Base-by-base conservation (phyloP, 805 yeast genomes). In the Ogataea pilisensis region DNA sequence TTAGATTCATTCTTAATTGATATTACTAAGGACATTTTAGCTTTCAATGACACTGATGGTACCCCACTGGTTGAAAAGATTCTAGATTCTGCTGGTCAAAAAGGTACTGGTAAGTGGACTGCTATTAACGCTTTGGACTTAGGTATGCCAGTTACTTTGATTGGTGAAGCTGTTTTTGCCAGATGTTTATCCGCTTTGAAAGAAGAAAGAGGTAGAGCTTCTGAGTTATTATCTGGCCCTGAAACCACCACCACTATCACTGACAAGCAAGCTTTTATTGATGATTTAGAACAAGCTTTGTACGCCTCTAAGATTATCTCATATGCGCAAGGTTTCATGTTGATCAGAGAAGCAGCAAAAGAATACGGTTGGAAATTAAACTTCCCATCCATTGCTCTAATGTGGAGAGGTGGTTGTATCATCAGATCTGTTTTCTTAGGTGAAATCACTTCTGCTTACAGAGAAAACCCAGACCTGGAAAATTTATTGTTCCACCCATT, bases 361-460 rank as follows among this genome's bases (percentile, higher is more conserved):
- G 95, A 88, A 69, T 91, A 88, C 79, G 82, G 82, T 63, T 91
- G 99, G 99, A 82, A 86, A 70, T 78, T 91, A 67, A 93, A 91
- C 84, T 85, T 87, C 82, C 96, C 98, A 58, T 93, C 95, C 46
- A 93, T 93, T 60, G 98, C 98, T 57, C 80, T 93, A 62, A 91
- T 91, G 98, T 91, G 99, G 99, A 84, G 99, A 80, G 99, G 99
- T 76, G 99, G 99, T 60, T 91, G 99, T 80, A 91, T 91, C 70
- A 91, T 91, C 73, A 87, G 98, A 80, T 91, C 99, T 44, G 97
- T 91, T 53, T 91, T 91, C 85, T 77, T 91, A 65, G 97, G 82
- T 64, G 97, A 91, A 71, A 91, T 91, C 73, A 91, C 99, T 55
- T 69, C 87, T 66, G 99, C 99, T 55, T 91, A 83, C 85, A 86